Evolutionary conservation across 768 basidiomycete genomes (phyloP).

Genomic region (Boletus tomentosulus): DNA sequence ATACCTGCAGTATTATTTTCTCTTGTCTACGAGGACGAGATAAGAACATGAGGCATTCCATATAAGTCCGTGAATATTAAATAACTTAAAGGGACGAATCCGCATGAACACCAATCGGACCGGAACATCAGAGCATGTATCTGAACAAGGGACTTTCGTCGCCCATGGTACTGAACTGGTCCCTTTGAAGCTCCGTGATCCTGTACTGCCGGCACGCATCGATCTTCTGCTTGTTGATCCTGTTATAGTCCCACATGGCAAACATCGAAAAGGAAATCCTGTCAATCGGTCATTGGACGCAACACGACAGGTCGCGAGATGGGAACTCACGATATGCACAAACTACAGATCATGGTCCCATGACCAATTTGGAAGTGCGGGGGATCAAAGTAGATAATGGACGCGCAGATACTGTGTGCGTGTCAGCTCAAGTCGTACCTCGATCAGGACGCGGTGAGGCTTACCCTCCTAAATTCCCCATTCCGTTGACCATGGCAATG

Average conservation of each 20-base stretch:
- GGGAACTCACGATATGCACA: neutral
- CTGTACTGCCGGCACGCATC: neutral
- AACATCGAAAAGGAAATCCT: neutral
- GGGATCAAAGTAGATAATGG: neutral
- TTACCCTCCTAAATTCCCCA: slow-evolving; percentile 1
- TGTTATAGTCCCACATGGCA: slow-evolving; percentile 1
- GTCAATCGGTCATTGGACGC: neutral
- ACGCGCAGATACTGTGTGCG: neutral
- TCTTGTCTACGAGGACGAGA: neutral
- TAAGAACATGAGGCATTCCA: too few relatives aligned
- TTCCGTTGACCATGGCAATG: neutral
- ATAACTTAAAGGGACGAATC: neutral
- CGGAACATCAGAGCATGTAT: neutral
- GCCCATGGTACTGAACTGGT: slow-evolving; percentile 1
- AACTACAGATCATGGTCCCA: neutral
- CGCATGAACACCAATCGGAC: neutral
- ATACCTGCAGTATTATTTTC: neutral
- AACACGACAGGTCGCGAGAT: neutral
- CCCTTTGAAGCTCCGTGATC: neutral
- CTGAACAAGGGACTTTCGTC: slow-evolving; percentile 3
- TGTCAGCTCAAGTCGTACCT: neutral
- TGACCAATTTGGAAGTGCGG: neutral
- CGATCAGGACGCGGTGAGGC: neutral
- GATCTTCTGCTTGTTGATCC: neutral
- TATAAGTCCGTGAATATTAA: neutral